A percentile compares a stretch with the other conserved stretches of the same genome.
phyloP scores from a whole-genome alignment of 768 basidiomycete species.

The Melanogaster broomeanus region DNA sequence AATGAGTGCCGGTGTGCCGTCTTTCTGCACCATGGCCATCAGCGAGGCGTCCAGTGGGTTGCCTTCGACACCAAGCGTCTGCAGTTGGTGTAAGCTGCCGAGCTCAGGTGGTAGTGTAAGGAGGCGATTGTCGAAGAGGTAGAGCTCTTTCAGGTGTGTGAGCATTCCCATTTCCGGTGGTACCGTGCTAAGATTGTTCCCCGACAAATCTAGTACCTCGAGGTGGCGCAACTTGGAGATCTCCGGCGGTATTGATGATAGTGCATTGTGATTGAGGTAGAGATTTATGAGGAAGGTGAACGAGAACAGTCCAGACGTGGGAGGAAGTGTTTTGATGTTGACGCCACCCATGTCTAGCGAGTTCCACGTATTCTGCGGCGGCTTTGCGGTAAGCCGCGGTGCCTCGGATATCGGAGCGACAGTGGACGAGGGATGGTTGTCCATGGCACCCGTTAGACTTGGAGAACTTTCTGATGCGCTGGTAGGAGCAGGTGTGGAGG shows the following conservation, averaged over 20 bases:
- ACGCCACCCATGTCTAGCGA: constrained; percentile 97
- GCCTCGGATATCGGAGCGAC: constrained; percentile 72
- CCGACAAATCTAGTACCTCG: constrained; percentile 88
- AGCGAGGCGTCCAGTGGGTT: constrained; percentile 84
- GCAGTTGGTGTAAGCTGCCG: constrained; percentile 88
- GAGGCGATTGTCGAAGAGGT: constrained; percentile 95
- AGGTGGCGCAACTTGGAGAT: constrained; percentile 85
- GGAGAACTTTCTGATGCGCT: constrained; percentile 38
- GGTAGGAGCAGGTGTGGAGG: constrained; percentile 31
- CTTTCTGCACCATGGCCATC: constrained; percentile 85
- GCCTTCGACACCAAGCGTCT: constrained; percentile 94
- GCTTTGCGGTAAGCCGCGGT: constrained; percentile 64
- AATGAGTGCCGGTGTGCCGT: constrained; percentile 89
- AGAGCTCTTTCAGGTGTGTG: constrained; percentile 85
- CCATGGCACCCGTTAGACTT: constrained; percentile 31
- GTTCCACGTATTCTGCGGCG: constrained; percentile 80
- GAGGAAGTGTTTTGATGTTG: constrained; percentile 86
- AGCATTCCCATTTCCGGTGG: constrained; percentile 92
- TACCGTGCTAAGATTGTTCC: constrained; percentile 75
- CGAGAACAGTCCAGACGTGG: constrained; percentile 70
- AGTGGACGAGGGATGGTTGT: constrained; percentile 73
- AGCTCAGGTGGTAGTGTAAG: constrained; percentile 82
- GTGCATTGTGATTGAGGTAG: constrained; percentile 94
- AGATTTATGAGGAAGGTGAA: constrained; percentile 94
- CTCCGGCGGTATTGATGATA: constrained; percentile 76